A percentile compares a stretch with the other conserved stretches of the same genome.
Conservation (phyloP, 208 protist genomes). For the Leishmania arabica region DNA sequence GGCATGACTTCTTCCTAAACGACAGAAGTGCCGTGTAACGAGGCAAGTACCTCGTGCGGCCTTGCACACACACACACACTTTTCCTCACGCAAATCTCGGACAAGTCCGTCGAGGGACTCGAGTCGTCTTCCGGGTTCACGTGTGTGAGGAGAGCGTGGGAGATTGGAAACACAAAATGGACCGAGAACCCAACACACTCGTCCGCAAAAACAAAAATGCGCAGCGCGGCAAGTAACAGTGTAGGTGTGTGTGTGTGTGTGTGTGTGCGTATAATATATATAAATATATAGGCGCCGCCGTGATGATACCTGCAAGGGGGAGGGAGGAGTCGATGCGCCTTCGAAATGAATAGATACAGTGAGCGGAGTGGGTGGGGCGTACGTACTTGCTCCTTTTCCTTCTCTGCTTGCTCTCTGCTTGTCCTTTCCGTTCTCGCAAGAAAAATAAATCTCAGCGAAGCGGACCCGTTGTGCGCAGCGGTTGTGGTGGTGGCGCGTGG, state of each 20-base stretch:
- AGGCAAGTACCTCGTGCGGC: neutral
- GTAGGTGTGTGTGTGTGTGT: no score
- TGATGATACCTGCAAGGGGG: neutral
- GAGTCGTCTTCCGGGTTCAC: neutral
- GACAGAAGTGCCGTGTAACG: neutral
- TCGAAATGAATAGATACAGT: neutral
- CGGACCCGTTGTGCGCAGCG: neutral
- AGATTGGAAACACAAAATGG: neutral
- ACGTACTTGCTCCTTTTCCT: neutral
- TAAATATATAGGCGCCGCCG: neutral
- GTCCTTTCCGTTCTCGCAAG: neutral
- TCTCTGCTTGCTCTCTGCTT: neutral
- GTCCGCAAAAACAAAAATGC: neutral
- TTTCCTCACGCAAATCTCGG: neutral
- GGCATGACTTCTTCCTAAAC: slow-evolving; percentile 10
- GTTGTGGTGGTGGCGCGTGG: neutral
- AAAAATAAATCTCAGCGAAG: neutral
- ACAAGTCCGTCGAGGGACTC: neutral
- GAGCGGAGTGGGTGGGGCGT: neutral
- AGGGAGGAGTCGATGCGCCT: neutral
- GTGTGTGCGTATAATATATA: no score
- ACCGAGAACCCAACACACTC: neutral
- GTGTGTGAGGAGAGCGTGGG: neutral
- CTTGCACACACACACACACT: neutral
- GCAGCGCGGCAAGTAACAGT: neutral